A percentile compares a stretch with the other conserved stretches of the same genome.
Conservation (phyloP, 176 grass and related monocot genomes). For the Oryza brachyantha region DNA sequence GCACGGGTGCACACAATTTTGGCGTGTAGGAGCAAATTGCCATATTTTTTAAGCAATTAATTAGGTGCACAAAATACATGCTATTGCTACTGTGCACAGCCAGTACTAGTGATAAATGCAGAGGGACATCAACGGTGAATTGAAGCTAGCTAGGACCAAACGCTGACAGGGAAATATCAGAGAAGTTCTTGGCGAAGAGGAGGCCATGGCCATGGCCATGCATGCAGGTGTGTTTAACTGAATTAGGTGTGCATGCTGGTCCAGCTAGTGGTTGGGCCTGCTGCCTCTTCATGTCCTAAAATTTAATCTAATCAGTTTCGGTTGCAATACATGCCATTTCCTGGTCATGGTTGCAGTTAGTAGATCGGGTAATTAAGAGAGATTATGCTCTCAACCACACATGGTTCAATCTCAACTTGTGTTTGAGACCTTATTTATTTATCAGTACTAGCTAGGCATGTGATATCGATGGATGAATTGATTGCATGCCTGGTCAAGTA, state of each 20-base stretch:
- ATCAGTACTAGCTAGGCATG: neutral
- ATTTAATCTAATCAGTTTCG: neutral
- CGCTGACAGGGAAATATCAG: neutral
- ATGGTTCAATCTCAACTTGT: neutral
- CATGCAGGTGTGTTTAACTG: neutral
- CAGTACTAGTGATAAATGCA: neutral
- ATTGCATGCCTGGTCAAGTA: neutral
- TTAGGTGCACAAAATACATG: neutral
- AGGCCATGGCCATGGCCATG: too few relatives aligned
- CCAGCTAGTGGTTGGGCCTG: constrained; percentile 25
- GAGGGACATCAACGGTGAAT: neutral
- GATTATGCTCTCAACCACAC: neutral
- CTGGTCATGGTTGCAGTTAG: neutral
- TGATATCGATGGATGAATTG: too few relatives aligned
- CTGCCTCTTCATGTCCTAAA: neutral
- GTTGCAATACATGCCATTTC: neutral
- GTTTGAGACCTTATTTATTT: too few relatives aligned
- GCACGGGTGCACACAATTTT: too few relatives aligned
- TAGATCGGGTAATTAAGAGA: neutral
- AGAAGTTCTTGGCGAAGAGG: neutral
- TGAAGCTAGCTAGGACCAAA: constrained; percentile 17
- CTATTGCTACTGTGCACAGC: neutral
- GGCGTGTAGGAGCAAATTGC: neutral
- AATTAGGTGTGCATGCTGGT: constrained; percentile 17
- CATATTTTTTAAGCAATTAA: too few relatives aligned